Base-by-base conservation (phyloP, 1,284 basidiomycete genomes). In the Leccinum fallax region DNA sequence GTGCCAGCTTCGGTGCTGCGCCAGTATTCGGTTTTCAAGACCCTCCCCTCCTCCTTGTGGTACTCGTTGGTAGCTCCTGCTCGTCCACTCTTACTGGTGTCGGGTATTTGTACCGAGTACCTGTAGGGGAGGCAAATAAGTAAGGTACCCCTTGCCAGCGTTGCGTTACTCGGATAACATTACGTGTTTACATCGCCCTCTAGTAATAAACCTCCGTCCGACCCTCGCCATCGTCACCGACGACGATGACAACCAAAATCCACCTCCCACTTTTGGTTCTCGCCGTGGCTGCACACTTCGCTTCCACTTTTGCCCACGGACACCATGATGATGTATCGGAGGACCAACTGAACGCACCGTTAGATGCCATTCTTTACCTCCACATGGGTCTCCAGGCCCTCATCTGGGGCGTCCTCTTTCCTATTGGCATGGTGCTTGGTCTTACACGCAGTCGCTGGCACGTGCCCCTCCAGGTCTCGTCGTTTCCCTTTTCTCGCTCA, bases 361-460 rank as follows among this genome's bases (percentile, higher is more conserved):
- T 93, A 30, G 93, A 95, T 75, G 76, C 84, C 24, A 83, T 92
- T 49, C 83, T 95, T 40, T 93, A 86, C 83, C 82, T 94, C 26
- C 93, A 95, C 72, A 93, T 95, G 63, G 77, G 81, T 38, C 73
- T 94, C 13, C 93, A 95, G 70, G 85, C 83, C 3, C 72, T 84
- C 9, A 85, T 93, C 6, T 95, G 93, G 93, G 91, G 89, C 2
- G 73, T 95, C 11, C 72, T 94, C 21, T 95, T 95, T 71, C 93
- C 94, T 0, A 80, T 89, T 8, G 94, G 94, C 26, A 95, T 95
- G 93, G 90, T 95, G 0, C 78, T 95, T 2, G 93, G 93, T 9
- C 79, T 95, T 30, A 82, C 88, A 8, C 83, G 89, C 71, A 93
- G 85, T 74, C 83, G 85, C 71, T 95, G 90, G 87, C 93, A 95